phyloP scores from a whole-genome alignment of 768 basidiomycete genomes.

The Auricularia auricula-judae region DNA sequence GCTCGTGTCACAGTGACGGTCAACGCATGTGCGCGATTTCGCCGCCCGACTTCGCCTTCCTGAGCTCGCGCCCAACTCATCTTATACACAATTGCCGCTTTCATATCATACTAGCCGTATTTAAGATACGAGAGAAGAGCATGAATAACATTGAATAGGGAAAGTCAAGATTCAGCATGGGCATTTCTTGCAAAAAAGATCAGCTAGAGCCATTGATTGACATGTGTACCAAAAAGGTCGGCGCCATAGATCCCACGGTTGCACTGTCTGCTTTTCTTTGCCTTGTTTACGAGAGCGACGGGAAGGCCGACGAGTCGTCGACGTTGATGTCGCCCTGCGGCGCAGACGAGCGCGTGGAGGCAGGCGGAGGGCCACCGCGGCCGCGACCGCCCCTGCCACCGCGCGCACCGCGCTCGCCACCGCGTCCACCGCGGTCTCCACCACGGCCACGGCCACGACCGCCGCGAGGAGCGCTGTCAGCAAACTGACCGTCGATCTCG shows the following conservation, averaged over 20 bases:
- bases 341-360: not conserved
- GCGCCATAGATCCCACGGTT: not conserved
- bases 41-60: not conserved
- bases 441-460: constrained; percentile 31
- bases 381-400: constrained; percentile 18
- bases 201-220: no score
- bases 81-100: no score
- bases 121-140: no score
- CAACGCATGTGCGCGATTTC: constrained; percentile 3
- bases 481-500: constrained; percentile 85
- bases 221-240: not conserved
- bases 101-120: no score
- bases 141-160: no score
- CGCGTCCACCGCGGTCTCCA: constrained; percentile 30
- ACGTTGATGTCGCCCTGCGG: constrained; percentile 42
- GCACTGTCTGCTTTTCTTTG: not conserved
- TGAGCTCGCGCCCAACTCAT: no score
- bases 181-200: no score
- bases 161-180: no score
- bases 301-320: constrained; percentile 81
- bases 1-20: not conserved
- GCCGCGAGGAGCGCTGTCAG: constrained; percentile 56
- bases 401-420: constrained; percentile 32
- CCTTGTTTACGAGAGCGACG: constrained; percentile 54
- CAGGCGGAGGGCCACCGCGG: constrained; percentile 25